Evolutionary conservation across 2,329 filamentous ascomycete genomes (phyloP), one percentile per base, ranked within the genome.

Genomic region (Penicillium sp.): DNA sequence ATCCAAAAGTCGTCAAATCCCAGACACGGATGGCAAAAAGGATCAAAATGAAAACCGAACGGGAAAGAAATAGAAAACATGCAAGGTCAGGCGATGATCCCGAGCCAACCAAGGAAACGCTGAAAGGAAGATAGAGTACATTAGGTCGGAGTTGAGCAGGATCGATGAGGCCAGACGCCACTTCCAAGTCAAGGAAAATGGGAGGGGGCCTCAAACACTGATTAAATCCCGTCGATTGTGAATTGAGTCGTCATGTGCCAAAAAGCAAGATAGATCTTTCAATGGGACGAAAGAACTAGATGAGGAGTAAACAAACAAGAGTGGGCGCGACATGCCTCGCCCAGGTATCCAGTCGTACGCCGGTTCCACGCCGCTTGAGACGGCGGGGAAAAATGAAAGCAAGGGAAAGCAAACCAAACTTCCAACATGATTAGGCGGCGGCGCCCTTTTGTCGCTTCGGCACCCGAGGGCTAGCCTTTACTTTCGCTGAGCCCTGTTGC

Each of bases 361-460:
- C 69, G 56, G 47, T 67, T 62, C 59, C 55, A 61, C 63, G 53
- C 64, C 58, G 67, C 65, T 66, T 69, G 59, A 65, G 36, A 64
- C 35, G 47, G 52, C 36, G 45, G 59, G 25, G 47, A 56, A 42
- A 47, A 61, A 60, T 55, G 13, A 44, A 55, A 53, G 51, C 39
- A 27, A 47, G 44, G 44, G 52, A 54, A 51, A 51, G 54, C 41
- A 53, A 57, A 48, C 59, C 55, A 57, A 61, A 51, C 58, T 45
- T 36, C 39, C 51, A 58, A 58, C 58, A 60, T 41, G 9, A 60
- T 69, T 63, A 75, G 54, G 71, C 63, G 47, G 71, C 70, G 39
- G 63, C 61, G 27, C 75, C 78, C 64, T 80, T 81, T 63, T 80
- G 78, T 61, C 78, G 72, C 63, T 81, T 81, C 10, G 75, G 72